These are phyloP conservation scores for Camelina hispida DNA, from an alignment of 345 rosid species.

Conservation along the genomic window DNA sequence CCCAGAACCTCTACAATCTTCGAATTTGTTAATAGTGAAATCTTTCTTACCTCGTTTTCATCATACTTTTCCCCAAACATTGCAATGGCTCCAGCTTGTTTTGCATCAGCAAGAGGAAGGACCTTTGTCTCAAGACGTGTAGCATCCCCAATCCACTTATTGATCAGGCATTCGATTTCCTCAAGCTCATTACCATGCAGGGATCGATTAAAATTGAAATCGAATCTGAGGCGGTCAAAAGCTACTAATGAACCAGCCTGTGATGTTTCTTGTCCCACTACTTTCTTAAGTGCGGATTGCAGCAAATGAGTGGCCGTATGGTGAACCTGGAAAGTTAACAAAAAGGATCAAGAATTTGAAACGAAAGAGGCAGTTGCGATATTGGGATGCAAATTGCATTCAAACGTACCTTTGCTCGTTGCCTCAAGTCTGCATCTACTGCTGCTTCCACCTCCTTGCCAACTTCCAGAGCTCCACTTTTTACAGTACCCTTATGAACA, in stretches of 20 bases:
- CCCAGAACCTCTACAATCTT: not conserved
- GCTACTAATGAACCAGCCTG: constrained; percentile 98
- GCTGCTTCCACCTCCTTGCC: constrained; percentile 90
- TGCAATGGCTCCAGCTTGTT: constrained; percentile 91
- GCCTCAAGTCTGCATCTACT: constrained; percentile 78
- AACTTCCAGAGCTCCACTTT: constrained; percentile 80
- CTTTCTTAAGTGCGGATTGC: constrained; percentile 92
- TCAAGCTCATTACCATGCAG: constrained; percentile 69
- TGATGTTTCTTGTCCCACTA: constrained; percentile 82
- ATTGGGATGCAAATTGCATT: constrained; percentile 27
- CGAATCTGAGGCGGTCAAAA: constrained; percentile 95
- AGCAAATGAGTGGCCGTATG: constrained; percentile 97
- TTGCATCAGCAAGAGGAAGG: constrained; percentile 81
- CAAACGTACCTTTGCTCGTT: constrained; percentile 72
- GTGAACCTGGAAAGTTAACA: constrained; percentile 69
- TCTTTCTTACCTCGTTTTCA: constrained; percentile 61
- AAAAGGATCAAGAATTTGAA: constrained; percentile 5
- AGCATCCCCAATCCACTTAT: constrained; percentile 84
- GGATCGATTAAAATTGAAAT: constrained; percentile 85
- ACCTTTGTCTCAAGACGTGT: constrained; percentile 78
- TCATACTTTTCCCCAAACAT: constrained; percentile 99
- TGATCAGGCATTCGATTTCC: constrained; percentile 75
- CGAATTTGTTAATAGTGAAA: not conserved
- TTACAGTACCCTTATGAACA: constrained; percentile 84
- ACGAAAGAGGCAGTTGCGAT: not conserved